Conservation (phyloP, 441 rosid genomes). For the Macaranga tanarius region DNA sequence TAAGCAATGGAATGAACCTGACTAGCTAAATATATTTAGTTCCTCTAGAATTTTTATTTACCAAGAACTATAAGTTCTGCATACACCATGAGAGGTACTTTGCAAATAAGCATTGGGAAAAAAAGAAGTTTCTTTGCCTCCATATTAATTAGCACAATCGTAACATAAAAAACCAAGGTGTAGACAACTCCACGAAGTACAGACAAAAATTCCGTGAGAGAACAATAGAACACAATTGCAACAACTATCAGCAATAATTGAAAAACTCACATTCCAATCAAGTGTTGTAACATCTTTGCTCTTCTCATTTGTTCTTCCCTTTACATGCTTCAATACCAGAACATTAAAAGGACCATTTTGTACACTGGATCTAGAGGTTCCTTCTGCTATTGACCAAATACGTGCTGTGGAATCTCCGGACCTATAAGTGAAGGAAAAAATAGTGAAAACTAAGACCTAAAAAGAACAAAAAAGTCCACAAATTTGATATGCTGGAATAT, state of each 20-base stretch:
- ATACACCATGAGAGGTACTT: not conserved
- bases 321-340: constrained; percentile 83
- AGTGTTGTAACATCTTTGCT: constrained; percentile 97
- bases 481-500: not conserved
- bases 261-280: constrained; percentile 94
- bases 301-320: constrained; percentile 94
- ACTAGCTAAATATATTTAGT: not conserved
- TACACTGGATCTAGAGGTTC: constrained; percentile 46
- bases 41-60: constrained; percentile 4
- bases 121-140: no score
- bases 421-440: constrained; percentile 35
- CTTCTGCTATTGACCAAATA: constrained; percentile 81
- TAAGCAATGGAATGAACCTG: not conserved
- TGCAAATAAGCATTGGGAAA: no score
- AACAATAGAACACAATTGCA: constrained; percentile 2
- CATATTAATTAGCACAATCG: not conserved
- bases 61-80: not conserved
- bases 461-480: not conserved
- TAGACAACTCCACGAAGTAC: not conserved
- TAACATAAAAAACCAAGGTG: not conserved
- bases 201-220: not conserved
- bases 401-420: constrained; percentile 99
- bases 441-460: constrained; percentile 8
- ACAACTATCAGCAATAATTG: not conserved
- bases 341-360: constrained; percentile 55